Evolutionary conservation across 2,329 filamentous ascomycete species (phyloP).

Genomic region (Hypoxylon sp.): DNA sequence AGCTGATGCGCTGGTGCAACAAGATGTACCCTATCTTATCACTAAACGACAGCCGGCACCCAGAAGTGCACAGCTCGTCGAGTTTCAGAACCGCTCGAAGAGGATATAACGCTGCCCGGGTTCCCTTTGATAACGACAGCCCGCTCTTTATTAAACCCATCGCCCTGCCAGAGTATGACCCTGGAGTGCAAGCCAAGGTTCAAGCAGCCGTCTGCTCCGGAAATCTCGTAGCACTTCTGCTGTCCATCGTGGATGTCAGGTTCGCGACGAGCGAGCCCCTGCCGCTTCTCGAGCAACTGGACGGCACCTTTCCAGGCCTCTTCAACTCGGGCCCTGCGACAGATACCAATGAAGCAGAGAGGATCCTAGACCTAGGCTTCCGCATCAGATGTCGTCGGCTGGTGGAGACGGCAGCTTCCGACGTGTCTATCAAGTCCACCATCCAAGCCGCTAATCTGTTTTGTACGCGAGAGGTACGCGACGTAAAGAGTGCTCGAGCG

Average conservation of each 20-base stretch:
- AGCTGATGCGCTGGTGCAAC: slow-evolving; percentile 37
- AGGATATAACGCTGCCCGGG: slow-evolving; percentile 32
- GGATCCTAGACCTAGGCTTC: slow-evolving; percentile 34
- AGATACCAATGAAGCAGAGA: slow-evolving; percentile 4
- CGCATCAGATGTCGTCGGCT: slow-evolving; percentile 38
- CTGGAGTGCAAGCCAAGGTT: slow-evolving; percentile 17
- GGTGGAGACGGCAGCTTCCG: slow-evolving; percentile 26
- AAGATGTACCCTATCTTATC: slow-evolving; percentile 32
- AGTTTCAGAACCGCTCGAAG: slow-evolving; percentile 22
- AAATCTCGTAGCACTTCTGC: slow-evolving; percentile 41
- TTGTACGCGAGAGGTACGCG: slow-evolving; percentile 25
- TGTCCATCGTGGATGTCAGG: slow-evolving; percentile 30
- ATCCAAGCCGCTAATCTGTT: slow-evolving; percentile 39
- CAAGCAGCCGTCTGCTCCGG: slow-evolving; percentile 30
- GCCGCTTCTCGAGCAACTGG: slow-evolving; percentile 36
- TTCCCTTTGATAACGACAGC: slow-evolving; percentile 24
- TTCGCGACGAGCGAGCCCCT: slow-evolving; percentile 9
- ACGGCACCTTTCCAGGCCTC: slow-evolving; percentile 35
- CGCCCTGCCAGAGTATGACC: slow-evolving; percentile 23
- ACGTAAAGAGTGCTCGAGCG: slow-evolving; percentile 13
- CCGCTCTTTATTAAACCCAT: slow-evolving; percentile 32
- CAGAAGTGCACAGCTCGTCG: slow-evolving; percentile 24
- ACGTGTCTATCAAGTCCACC: slow-evolving; percentile 17
- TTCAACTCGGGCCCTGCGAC: slow-evolving; percentile 14
- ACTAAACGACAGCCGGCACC: slow-evolving; percentile 18